phyloP scores from a whole-genome alignment of 768 basidiomycete genomes.

The Sporobolomyces phaffii region DNA sequence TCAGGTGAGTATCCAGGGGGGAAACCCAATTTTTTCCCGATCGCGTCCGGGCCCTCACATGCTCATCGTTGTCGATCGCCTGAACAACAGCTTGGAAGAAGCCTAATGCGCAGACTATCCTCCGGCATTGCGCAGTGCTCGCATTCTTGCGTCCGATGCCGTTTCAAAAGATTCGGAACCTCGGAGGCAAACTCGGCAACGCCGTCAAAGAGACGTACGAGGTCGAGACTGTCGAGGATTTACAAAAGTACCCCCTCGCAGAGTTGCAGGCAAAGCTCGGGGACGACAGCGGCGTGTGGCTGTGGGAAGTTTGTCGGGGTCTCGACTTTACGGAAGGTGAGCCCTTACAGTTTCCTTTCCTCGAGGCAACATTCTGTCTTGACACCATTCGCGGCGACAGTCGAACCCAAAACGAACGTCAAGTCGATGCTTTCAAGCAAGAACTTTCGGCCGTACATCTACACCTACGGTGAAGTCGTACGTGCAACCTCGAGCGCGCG shows the following conservation, averaged over 20 bases:
- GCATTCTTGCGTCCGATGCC: constrained; percentile 72
- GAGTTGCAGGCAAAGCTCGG: constrained; percentile 50
- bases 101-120: constrained; percentile 79
- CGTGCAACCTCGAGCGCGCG: constrained; percentile 3
- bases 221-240: constrained; percentile 79
- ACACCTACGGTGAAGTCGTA: constrained; percentile 62
- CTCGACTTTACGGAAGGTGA: constrained; percentile 82
- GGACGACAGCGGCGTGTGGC: constrained; percentile 61
- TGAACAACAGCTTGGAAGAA: constrained; percentile 95
- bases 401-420: constrained; percentile 71
- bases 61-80: too few relatives aligned
- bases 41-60: too few relatives aligned
- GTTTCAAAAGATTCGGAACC: constrained; percentile 91
- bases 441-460: constrained; percentile 75
- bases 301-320: constrained; percentile 79
- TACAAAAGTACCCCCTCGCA: constrained; percentile 52
- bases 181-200: constrained; percentile 89
- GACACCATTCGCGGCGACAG: constrained; percentile 49
- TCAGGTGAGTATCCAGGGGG: too few relatives aligned
- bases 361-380: too few relatives aligned
- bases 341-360: too few relatives aligned
- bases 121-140: constrained; percentile 76
- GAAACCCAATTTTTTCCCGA: too few relatives aligned
- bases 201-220: constrained; percentile 82
- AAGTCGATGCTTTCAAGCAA: constrained; percentile 98